phyloP scores from a whole-genome alignment of 2,329 filamentous ascomycete species.

The Monosporascus ibericus region DNA sequence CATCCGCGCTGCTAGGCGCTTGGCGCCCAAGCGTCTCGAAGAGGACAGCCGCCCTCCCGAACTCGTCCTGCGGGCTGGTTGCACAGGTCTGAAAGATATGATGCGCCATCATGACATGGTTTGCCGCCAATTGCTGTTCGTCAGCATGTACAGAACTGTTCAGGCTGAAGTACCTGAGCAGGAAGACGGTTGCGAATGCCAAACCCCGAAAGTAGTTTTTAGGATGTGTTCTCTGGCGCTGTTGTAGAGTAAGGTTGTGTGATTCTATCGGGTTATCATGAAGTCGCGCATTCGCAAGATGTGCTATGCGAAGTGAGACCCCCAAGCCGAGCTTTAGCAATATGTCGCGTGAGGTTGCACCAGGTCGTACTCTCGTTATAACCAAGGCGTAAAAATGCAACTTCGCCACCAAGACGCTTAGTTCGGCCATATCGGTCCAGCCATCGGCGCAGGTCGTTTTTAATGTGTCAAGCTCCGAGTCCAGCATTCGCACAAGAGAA shows the following conservation, averaged over 20 bases:
- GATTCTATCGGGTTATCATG: conserved; percentile 8
- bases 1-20: conserved; percentile 12
- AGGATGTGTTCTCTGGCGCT: conserved; percentile 13
- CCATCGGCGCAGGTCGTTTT: conserved; percentile 17
- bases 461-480: conserved; percentile 21
- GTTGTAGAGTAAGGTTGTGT: conserved; percentile 6
- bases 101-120: conserved; percentile 21
- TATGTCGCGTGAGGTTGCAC: conserved; percentile 16
- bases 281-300: conserved; percentile 16
- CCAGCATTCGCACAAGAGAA: conserved; percentile 23
- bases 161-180: conserved; percentile 23
- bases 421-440: conserved; percentile 18
- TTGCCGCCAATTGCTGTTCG: conserved; percentile 22
- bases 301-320: conserved; percentile 20
- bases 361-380: conserved; percentile 14
- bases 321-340: conserved; percentile 21
- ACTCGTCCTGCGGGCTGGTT: conserved; percentile 17
- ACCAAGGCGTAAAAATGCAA: conserved; percentile 23
- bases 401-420: conserved; percentile 19
- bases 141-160: conserved; percentile 17
- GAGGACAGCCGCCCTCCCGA: conserved; percentile 14
- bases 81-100: conserved; percentile 21
- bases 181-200: conserved; percentile 25
- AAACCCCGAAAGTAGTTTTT: conserved; percentile 22
- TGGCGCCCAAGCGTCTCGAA: conserved; percentile 23